These are phyloP conservation scores for Bacidia rubella DNA, from an alignment of 495 filamentous ascomycete species.

Conservation along the genomic window DNA sequence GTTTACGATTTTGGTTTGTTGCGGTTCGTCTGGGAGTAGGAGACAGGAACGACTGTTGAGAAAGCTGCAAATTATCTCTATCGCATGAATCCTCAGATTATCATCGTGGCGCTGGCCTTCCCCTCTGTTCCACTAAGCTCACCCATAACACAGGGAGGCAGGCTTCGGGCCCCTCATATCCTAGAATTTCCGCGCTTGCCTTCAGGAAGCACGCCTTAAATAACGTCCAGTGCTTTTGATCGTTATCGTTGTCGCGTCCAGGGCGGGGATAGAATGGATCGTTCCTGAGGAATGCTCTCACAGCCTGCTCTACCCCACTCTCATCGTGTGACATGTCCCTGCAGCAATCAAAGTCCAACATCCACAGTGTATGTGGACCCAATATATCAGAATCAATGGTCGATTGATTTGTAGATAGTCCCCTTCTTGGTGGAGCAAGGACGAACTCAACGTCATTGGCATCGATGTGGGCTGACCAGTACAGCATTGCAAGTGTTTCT, in stretches of 20 bases:
- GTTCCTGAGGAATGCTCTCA: conserved; percentile 25
- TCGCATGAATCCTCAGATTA: too few species aligned
- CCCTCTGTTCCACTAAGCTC: background rate
- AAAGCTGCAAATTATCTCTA: too few species aligned
- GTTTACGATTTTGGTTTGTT: too few species aligned
- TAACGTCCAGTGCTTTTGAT: conserved; percentile 22
- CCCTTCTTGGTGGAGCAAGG: conserved; percentile 22
- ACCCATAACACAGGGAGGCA: conserved; percentile 3
- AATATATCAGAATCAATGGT: conserved; percentile 12
- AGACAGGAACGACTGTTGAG: too few species aligned
- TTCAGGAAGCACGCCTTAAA: conserved; percentile 21
- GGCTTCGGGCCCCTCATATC: background rate
- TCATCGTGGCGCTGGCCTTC: too few species aligned
- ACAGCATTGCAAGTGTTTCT: conserved; percentile 30
- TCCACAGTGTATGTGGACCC: conserved; percentile 25
- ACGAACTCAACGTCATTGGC: conserved; percentile 40
- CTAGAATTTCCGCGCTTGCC: conserved; percentile 12
- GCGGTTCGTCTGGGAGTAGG: too few species aligned
- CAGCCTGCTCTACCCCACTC: conserved; percentile 23
- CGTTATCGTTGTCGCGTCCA: conserved; percentile 7
- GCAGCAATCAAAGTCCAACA: conserved; percentile 36
- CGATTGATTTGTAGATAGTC: background rate
- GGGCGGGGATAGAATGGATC: conserved; percentile 32
- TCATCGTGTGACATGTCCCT: conserved; percentile 22
- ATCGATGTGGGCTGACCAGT: conserved; percentile 32